phyloP scores from a whole-genome alignment of 805 yeast genomes.

The Candida ulmi region DNA sequence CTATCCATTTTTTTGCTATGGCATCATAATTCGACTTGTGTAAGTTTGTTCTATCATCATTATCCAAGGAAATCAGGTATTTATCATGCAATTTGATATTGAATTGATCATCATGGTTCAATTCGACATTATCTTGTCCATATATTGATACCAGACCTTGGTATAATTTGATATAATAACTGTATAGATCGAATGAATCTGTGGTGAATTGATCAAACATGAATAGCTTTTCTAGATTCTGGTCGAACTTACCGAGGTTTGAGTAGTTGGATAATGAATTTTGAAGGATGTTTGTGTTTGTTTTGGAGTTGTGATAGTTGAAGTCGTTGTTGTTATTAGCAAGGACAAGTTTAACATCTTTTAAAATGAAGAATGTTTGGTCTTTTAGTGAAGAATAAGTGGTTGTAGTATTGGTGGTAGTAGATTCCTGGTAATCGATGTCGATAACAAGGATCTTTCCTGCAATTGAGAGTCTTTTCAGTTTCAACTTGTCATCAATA shows the following conservation, averaged over 20 bases:
- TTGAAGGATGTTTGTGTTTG: conserved; percentile 13
- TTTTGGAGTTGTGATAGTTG: conserved; percentile 10
- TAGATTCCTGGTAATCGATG: conserved; percentile 16
- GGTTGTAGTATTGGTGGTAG: too few species aligned
- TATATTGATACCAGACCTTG: conserved; percentile 1
- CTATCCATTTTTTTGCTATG: not conserved
- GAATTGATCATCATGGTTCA: conserved; percentile 17
- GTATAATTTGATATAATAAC: conserved; percentile 9
- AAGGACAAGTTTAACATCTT: conserved; percentile 18
- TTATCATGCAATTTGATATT: conserved; percentile 6
- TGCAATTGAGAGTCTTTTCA: conserved; percentile 19
- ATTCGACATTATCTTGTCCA: conserved; percentile 6
- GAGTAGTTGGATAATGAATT: conserved; percentile 10
- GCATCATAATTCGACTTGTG: not conserved
- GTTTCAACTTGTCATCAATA: conserved; percentile 8
- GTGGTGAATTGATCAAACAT: conserved; percentile 19
- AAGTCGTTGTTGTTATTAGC: conserved; percentile 22
- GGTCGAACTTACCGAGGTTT: conserved; percentile 15
- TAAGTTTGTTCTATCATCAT: conserved; percentile 14
- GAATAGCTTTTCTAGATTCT: conserved; percentile 13
- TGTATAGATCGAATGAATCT: conserved; percentile 17
- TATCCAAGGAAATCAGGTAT: conserved; percentile 8
- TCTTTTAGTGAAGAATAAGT: conserved; percentile 4
- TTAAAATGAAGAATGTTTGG: conserved; percentile 10
- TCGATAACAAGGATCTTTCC: conserved; percentile 24